Base-by-base conservation (phyloP, 345 rosid species). In the Balakata baccata region DNA sequence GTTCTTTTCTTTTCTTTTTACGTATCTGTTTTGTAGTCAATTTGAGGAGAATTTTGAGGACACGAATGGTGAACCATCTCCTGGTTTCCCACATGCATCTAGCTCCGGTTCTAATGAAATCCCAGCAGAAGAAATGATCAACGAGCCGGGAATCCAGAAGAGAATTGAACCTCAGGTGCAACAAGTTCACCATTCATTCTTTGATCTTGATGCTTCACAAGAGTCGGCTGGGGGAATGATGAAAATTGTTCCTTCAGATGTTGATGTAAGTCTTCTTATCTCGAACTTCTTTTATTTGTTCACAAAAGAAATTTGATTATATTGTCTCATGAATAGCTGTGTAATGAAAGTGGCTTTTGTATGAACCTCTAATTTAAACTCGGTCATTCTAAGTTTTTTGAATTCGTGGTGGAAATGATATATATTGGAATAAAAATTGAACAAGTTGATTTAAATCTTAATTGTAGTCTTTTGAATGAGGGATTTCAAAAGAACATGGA, bases 21-120 rank as follows among this genome's bases (percentile, higher is more conserved):
- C 29, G 10, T 22, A 61, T 68, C 63, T 63, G 66, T 74, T 74
- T 66, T 78, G 64, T 80, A 95, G 99, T 76, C 96, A 88, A 86
- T 95, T 95, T 74, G 97, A 92, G 83, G 95, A 90, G 82, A 95
- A 87, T 84, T 85, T 87, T 54, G 98, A 91, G 79, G 98, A 95
- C 75, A 74, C 79, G 69, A 91, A 87, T 82, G 86, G 89, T 58
- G 93, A 69, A 73, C 83, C 89, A 75, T 81, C 87, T 53, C 43
- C 66, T 29, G 77, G 77, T 74, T 61, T 85, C 66, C 87, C 92
- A 22, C 85, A 77, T 75, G 84, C 90, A 80, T 85, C 94, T 52
- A 76, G 86, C 74, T 86, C 90, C 18, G 86, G 87, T 45, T 90
- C 92, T 64, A 81, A 82, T 74, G 92, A 83, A 77, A 91, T 87